These are phyloP conservation scores for Russula foetens DNA, from an alignment of 768 basidiomycete species.

Conservation along the genomic window DNA sequence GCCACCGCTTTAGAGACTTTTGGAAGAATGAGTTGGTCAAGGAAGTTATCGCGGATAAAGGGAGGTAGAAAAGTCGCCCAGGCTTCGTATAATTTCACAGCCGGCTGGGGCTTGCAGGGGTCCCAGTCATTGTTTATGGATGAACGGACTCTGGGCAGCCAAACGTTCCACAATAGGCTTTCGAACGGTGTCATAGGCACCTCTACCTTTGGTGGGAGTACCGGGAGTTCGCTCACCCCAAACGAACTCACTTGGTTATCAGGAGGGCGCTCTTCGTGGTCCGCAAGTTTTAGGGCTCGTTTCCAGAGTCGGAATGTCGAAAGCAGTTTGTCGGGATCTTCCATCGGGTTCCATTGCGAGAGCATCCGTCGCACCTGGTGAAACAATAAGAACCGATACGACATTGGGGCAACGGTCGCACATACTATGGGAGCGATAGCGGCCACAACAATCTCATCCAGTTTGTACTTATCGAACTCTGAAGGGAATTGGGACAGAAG, in stretches of 20 bases:
- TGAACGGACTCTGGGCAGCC: conserved; percentile 93
- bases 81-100: conserved; percentile 74
- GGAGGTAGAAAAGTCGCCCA: conserved; percentile 85
- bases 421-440: conserved; percentile 75
- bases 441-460: conserved; percentile 91
- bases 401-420: neutral
- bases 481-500: conserved; percentile 58
- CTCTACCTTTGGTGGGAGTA: conserved; percentile 32
- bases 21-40: conserved; percentile 92
- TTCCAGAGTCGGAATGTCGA: conserved; percentile 65
- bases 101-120: conserved; percentile 61
- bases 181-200: conserved; percentile 91
- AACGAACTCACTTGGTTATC: conserved; percentile 47
- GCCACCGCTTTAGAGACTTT: conserved; percentile 80
- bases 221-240: conserved; percentile 36
- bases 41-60: conserved; percentile 89
- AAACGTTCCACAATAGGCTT: conserved; percentile 86
- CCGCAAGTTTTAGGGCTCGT: conserved; percentile 52
- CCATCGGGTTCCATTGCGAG: conserved; percentile 74
- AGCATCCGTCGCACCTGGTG: conserved; percentile 60
- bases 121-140: conserved; percentile 94
- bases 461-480: conserved; percentile 69
- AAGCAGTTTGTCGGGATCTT: conserved; percentile 58
- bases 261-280: conserved; percentile 33
- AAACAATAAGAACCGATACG: neutral